These are phyloP conservation scores for Lactarius psammicola DNA, from an alignment of 768 basidiomycete genomes.

Conservation along the genomic window DNA sequence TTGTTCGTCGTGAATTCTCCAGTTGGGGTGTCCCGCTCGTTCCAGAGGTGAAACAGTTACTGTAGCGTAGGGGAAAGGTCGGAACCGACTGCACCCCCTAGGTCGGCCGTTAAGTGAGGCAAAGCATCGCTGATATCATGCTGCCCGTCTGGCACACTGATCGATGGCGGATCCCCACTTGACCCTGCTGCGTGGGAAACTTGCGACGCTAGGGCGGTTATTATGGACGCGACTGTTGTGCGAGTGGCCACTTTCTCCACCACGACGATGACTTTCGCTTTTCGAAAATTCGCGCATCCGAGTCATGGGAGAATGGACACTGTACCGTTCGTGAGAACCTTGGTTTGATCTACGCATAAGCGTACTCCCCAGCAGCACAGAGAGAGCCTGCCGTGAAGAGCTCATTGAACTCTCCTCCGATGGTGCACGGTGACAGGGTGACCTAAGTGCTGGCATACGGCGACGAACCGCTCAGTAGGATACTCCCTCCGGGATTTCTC, in stretches of 20 bases:
- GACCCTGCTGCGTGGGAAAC: neutral
- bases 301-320: no score
- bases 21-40: neutral
- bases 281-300: no score
- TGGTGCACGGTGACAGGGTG: no score
- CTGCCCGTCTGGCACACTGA: neutral
- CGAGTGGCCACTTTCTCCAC: conserved; percentile 4
- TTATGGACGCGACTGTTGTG: conserved; percentile 12
- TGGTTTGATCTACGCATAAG: no score
- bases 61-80: neutral
- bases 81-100: neutral
- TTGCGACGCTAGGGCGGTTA: neutral
- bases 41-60: neutral
- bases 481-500: no score
- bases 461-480: no score
- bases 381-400: no score
- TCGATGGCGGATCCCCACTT: neutral
- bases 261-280: no score
- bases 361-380: no score
- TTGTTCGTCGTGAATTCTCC: conserved; percentile 18
- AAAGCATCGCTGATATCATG: neutral
- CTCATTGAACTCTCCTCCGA: no score
- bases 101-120: neutral
- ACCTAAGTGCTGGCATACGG: no score
- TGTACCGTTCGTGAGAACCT: no score